Evolutionary conservation across 2,329 filamentous ascomycete species (phyloP).

Genomic region (Xylaria sp.): DNA sequence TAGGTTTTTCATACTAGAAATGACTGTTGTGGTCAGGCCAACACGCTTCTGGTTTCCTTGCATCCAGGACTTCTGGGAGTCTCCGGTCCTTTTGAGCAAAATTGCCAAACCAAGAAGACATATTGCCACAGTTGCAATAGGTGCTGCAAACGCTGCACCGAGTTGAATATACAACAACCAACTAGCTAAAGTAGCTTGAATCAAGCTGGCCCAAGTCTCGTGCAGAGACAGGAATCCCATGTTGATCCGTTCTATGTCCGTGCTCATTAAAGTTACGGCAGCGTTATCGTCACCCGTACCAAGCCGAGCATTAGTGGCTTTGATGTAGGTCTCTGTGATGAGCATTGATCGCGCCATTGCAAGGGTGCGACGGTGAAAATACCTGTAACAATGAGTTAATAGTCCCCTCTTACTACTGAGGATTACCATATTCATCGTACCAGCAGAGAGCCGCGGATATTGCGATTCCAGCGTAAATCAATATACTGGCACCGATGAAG

Average conservation of each 20-base stretch:
- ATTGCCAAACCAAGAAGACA: conserved; percentile 38
- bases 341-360: conserved; percentile 49
- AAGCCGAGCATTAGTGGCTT: conserved; percentile 44
- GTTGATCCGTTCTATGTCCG: conserved; percentile 58
- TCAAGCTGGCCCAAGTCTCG: conserved; percentile 54
- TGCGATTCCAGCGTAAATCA: conserved; percentile 57
- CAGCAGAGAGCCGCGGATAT: conserved; percentile 55
- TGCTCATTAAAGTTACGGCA: conserved; percentile 59
- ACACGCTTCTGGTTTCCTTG: conserved; percentile 49
- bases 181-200: conserved; percentile 59
- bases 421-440: conserved; percentile 44
- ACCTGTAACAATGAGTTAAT: neutral
- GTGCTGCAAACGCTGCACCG: conserved; percentile 60
- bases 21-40: conserved; percentile 49
- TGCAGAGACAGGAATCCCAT: conserved; percentile 52
- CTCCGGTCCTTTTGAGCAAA: conserved; percentile 44
- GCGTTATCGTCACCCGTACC: conserved; percentile 52
- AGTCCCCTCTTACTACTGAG: neutral
- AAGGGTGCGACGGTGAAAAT: conserved; percentile 50
- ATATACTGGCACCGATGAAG: conserved; percentile 55
- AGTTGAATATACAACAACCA: conserved; percentile 61
- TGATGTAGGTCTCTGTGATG: conserved; percentile 50
- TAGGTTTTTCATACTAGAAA: conserved; percentile 57
- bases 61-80: conserved; percentile 53
- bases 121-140: conserved; percentile 57